Conservation (phyloP, 2,329 filamentous ascomycete genomes). For the Curvularia eragrostidis region DNA sequence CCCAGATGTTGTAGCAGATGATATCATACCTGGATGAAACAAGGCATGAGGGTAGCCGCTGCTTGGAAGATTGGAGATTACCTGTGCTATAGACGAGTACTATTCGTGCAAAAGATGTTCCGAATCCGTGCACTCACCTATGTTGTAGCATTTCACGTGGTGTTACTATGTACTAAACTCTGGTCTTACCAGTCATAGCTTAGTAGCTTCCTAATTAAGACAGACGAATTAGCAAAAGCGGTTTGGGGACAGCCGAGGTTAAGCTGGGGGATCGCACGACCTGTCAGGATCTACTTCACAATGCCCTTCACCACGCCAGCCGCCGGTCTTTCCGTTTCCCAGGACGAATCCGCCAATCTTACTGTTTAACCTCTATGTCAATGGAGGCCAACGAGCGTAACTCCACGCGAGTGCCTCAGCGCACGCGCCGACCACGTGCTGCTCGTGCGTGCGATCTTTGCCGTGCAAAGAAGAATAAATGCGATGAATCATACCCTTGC, state of each 20-base stretch:
- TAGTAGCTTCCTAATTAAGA: neutral
- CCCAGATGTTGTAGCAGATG: neutral
- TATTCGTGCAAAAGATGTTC: neutral
- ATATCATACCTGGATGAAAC: too few relatives aligned
- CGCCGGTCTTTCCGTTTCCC: neutral
- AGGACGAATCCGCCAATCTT: neutral
- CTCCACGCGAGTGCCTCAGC: neutral
- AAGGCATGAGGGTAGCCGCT: too few relatives aligned
- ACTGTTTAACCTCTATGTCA: neutral
- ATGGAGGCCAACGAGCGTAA: neutral
- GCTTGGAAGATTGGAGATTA: too few relatives aligned
- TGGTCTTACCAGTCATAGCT: neutral
- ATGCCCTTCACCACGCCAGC: neutral
- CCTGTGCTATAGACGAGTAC: too few relatives aligned
- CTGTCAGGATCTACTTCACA: neutral
- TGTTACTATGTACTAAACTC: neutral
- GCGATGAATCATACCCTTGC: constrained; percentile 1
- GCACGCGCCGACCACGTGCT: neutral
- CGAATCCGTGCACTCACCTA: neutral
- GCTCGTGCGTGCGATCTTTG: constrained; percentile 1
- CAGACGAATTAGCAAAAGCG: neutral
- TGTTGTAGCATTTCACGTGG: neutral
- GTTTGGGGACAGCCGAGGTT: neutral
- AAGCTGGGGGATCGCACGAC: neutral
- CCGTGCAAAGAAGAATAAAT: constrained; percentile 1